Percentiles rank a stretch among this genome's conserved stretches.
Evolutionary conservation across 2,329 filamentous ascomycete genomes (phyloP).

Genomic region (Colletotrichum endophyticum): DNA sequence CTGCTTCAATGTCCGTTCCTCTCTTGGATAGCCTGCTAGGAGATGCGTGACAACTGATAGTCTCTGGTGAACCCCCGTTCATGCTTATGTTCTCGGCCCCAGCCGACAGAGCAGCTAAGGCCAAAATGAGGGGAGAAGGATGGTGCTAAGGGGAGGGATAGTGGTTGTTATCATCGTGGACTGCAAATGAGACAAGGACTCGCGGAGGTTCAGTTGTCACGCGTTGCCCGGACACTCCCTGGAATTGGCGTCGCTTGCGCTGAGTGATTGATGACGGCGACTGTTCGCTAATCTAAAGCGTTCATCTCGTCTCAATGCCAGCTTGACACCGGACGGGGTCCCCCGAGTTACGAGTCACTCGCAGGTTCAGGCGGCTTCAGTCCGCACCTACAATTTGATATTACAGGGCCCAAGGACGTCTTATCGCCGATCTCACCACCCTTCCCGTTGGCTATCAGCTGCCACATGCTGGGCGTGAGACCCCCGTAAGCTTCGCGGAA

Average conservation of each 20-base stretch:
- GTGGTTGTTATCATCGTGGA: background rate
- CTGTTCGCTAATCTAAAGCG: background rate
- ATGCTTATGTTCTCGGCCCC: background rate
- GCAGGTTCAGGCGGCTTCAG: background rate
- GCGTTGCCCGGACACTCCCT: background rate
- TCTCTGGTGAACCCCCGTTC: background rate
- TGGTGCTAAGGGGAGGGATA: background rate
- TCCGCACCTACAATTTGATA: background rate
- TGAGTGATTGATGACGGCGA: background rate
- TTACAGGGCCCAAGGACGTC: background rate
- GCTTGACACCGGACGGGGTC: background rate
- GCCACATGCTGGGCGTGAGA: background rate
- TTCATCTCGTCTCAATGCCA: background rate
- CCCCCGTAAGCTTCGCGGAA: background rate
- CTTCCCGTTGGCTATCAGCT: background rate
- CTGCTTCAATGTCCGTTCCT: background rate
- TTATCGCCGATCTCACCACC: conserved; percentile 7
- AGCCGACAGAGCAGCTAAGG: background rate
- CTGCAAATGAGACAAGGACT: background rate
- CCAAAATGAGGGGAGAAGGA: background rate
- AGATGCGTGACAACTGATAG: background rate
- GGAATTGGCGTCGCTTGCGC: background rate
- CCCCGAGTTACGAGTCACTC: background rate
- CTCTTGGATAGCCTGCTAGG: background rate
- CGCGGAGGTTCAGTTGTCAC: background rate